Base-by-base conservation (phyloP, 352 stramenopile genomes). In the Phytophthora palmivora region DNA sequence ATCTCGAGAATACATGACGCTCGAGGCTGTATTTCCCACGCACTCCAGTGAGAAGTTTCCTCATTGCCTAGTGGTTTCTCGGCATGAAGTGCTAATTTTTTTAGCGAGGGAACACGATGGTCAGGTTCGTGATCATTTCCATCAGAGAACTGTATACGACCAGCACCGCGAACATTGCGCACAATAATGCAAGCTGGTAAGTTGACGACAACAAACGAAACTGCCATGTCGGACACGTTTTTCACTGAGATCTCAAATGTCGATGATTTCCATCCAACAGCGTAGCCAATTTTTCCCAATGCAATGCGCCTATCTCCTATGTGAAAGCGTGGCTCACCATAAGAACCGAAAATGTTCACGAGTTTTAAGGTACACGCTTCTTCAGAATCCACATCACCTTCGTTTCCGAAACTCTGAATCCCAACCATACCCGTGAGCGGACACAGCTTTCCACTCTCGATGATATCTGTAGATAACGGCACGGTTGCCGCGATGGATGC, bases 281-380 rank as follows among this genome's bases (percentile, higher is more conserved):
- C 81, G 50, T 93, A 95, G 2, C 87, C 85, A 54, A 96, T 87
- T 52, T 96, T 96, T 37, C 88, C 88, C 22, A 96, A 63, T 26
- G 74, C 75, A 16, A 95, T 42, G 11, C 46, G 41, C 16, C 75
- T 86, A 15, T 92, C 78, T 14, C 49, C n/a, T 14, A 94, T 70
- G 12, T 73, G 54, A 41, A 96, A 70, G 15, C 48, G 63, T 6
- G 88, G 74, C 43, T 95, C 82, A 10, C 83, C 83, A 59, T 90
- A 95, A 8, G 50, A 68, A 4, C 87, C 88, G 15, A 55, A 67
- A 16, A 94, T 36, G 24, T 81, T 77, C 16, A 95, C 57, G 7
- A 86, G 51, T 50, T 87, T 90, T 12, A 96, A 54, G 0, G 83
- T 96, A 28, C 70, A 91, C 14, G 79, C 83, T 48, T 88, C 55